Evolutionary conservation across 2,329 filamentous ascomycete species (phyloP).

Genomic region (Ceratocystis colombiana): DNA sequence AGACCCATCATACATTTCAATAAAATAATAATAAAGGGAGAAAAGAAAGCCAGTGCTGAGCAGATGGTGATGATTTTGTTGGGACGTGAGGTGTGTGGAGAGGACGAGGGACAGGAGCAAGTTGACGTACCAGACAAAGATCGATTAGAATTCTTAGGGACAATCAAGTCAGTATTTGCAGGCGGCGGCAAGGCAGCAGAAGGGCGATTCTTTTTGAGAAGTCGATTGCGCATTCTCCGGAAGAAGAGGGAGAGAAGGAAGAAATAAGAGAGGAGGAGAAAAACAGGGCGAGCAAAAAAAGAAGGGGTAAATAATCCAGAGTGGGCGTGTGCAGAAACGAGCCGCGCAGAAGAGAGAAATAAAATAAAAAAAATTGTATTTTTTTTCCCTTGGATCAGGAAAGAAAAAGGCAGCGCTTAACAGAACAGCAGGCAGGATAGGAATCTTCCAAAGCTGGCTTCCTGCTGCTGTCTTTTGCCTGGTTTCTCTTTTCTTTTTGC

Average conservation of each 20-base stretch:
- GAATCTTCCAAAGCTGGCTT: too few relatives aligned
- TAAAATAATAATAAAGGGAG: neutral
- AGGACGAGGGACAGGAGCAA: neutral
- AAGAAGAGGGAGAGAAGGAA: conserved; percentile 13
- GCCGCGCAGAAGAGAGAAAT: neutral
- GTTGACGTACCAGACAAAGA: conserved; percentile 22
- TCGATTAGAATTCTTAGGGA: conserved; percentile 18
- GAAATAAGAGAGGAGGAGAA: conserved; percentile 14
- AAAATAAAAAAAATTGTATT: conserved; percentile 1
- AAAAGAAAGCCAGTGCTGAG: neutral
- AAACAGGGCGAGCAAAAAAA: conserved; percentile 16
- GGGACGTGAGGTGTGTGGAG: neutral
- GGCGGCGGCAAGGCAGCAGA: conserved; percentile 16
- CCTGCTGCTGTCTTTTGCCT: too few relatives aligned
- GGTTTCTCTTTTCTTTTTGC: too few relatives aligned
- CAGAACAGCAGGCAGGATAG: neutral
- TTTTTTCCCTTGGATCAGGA: neutral
- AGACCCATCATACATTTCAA: conserved; percentile 7
- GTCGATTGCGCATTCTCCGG: conserved; percentile 23
- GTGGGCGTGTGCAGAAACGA: conserved; percentile 15
- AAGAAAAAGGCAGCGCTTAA: neutral
- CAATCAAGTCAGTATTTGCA: conserved; percentile 5
- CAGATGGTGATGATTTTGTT: conserved; percentile 5
- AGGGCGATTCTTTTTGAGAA: conserved; percentile 24
- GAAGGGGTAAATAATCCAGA: conserved; percentile 14